These are phyloP conservation scores for Rhynchospora pubera DNA, from an alignment of 176 grass and related monocot species.

Conservation along the genomic window DNA sequence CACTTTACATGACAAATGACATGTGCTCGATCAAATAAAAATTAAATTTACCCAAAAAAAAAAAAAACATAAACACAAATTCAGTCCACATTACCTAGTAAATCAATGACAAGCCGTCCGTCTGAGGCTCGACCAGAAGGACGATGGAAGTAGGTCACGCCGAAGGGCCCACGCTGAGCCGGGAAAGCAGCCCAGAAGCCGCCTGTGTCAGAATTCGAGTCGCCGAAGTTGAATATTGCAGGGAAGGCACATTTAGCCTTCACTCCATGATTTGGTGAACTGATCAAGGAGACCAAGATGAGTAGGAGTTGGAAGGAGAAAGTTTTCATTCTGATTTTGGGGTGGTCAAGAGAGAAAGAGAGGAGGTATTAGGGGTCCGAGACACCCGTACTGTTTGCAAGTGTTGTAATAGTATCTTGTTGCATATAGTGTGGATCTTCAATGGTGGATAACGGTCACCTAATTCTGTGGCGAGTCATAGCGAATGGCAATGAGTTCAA, in stretches of 20 bases:
- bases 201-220: slow-evolving; percentile 53
- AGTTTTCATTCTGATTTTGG: slow-evolving; percentile 9
- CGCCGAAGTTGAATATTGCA: slow-evolving; percentile 54
- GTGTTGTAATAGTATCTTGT: background rate
- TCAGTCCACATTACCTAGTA: slow-evolving; percentile 32
- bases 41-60: background rate
- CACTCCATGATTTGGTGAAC: background rate
- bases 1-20: background rate
- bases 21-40: background rate
- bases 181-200: slow-evolving; percentile 81
- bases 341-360: background rate
- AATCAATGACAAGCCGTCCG: slow-evolving; percentile 70
- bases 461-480: background rate
- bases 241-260: slow-evolving; percentile 37
- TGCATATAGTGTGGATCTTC: background rate
- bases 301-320: background rate
- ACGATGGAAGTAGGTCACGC: slow-evolving; percentile 55
- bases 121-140: slow-evolving; percentile 60
- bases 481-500: background rate
- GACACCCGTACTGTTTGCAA: background rate
- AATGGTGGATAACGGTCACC: no score
- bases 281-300: background rate
- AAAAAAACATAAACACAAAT: background rate
- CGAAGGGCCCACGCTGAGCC: slow-evolving; percentile 44
- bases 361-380: background rate